Base-by-base conservation (phyloP, 306 rosid species). In the Phaseolus lunatus region DNA sequence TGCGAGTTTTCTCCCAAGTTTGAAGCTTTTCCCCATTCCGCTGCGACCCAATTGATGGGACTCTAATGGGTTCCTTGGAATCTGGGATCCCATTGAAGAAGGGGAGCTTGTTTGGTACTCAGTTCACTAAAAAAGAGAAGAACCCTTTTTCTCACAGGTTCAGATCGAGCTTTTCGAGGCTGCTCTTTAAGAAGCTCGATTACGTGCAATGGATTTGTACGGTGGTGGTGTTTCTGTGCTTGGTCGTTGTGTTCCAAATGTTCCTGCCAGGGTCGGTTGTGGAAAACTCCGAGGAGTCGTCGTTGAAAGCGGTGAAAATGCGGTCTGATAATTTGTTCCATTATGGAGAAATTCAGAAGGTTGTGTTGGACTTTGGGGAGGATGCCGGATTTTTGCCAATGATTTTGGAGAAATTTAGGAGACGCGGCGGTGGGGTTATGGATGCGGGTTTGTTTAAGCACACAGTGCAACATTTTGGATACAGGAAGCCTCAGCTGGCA, bases 201-300 rank as follows among this genome's bases (percentile, higher is more conserved):
- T 96, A 93, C 59, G 76, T 96, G 56, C 98, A 89, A 86, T 96
- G 99, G 99, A 91, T 89, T 86, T 96, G 97, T 73, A 88, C 97
- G 7, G 94, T 93, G 62, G 84, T 62, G 6, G 93, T 96, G 72
- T 96, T 96, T 76, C 85, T 96, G 0, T 86, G 90, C 83, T 86
- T 96, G 72, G 90, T 92, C 33, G 90, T 88, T 70, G 87, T 93
- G 43, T 93, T 93, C 59, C 98, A 92, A 85, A 86, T 91, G 96
- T 91, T 85, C 76, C 84, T 96, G 19, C 99, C 98, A 44, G 96
- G 91, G 57, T 92, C 98, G 5, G 85, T 90, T 18, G 41, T 91
- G 57, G 97, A 91, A 18, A 86, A 87, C 65, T 78, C 90, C 1
- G 88, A 71, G 54, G 69, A 47, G 52, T 58, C 35, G 72, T 70